Evolutionary conservation across 1,284 basidiomycete species (phyloP).

Genomic region (Hemileia vastatrix): DNA sequence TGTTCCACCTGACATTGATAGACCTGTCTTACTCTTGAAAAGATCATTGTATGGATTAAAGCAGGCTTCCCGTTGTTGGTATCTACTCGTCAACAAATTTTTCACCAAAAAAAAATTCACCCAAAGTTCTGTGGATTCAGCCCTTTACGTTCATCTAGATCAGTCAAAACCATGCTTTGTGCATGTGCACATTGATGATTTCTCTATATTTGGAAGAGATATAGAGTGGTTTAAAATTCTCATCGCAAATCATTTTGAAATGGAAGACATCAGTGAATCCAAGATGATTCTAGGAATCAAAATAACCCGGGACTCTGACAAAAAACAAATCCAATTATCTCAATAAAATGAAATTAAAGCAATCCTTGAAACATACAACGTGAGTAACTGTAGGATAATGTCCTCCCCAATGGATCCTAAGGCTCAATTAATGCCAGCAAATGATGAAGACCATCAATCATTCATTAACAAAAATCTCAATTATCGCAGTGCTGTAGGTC

Average conservation of each 20-base stretch:
- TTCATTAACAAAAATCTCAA: neutral
- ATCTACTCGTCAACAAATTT: neutral
- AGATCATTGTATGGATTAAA: constrained; percentile 10
- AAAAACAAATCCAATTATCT: too few relatives aligned
- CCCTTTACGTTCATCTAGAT: neutral
- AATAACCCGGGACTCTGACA: neutral
- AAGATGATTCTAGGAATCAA: neutral
- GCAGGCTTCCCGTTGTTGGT: constrained; percentile 5
- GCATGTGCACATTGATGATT: neutral
- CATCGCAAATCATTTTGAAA: neutral
- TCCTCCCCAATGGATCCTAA: too few relatives aligned
- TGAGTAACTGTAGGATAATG: too few relatives aligned
- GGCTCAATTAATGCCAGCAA: too few relatives aligned
- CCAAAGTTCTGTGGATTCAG: neutral
- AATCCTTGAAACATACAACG: too few relatives aligned
- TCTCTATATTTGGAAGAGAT: neutral
- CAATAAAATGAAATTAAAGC: too few relatives aligned
- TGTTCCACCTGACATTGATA: neutral
- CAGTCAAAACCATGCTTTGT: neutral
- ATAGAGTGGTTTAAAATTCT: neutral
- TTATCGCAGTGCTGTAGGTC: neutral
- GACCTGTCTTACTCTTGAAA: neutral
- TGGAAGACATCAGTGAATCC: constrained; percentile 1
- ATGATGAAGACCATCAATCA: neutral
- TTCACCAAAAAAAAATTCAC: neutral